phyloP scores from a whole-genome alignment of 2,329 filamentous ascomycete species.

The Davidsoniella neocaledoniae region DNA sequence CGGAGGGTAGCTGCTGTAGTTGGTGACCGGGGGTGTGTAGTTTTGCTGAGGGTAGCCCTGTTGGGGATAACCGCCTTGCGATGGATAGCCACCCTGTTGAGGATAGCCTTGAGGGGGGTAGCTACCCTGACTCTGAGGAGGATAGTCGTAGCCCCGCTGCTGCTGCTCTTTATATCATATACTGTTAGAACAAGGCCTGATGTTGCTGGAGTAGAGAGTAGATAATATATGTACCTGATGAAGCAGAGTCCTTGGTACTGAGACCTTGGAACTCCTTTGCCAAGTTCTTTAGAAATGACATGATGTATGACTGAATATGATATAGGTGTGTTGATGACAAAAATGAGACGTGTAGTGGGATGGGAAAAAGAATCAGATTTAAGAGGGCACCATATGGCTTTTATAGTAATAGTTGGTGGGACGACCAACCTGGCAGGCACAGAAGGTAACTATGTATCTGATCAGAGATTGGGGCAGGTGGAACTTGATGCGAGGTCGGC shows the following conservation, averaged over 20 bases:
- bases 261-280: slow-evolving; percentile 30
- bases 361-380: neutral
- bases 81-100: neutral
- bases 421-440: neutral
- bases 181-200: neutral
- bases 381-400: neutral
- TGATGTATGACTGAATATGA: slow-evolving; percentile 15
- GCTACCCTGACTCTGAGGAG: slow-evolving; percentile 8
- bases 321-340: neutral
- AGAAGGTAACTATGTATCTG: neutral
- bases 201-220: neutral
- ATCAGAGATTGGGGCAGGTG: no score
- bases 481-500: no score
- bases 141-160: neutral
- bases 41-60: slow-evolving; percentile 1
- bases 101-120: slow-evolving; percentile 1
- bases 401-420: no score
- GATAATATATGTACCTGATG: neutral
- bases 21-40: slow-evolving; percentile 14
- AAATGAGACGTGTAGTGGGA: neutral
- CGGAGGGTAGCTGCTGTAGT: slow-evolving; percentile 12
- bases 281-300: slow-evolving; percentile 30
- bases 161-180: neutral
- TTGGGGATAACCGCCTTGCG: neutral
- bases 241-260: slow-evolving; percentile 20